Base-by-base conservation (phyloP, 2,329 filamentous ascomycete species). In the Stylonectria norvegica region DNA sequence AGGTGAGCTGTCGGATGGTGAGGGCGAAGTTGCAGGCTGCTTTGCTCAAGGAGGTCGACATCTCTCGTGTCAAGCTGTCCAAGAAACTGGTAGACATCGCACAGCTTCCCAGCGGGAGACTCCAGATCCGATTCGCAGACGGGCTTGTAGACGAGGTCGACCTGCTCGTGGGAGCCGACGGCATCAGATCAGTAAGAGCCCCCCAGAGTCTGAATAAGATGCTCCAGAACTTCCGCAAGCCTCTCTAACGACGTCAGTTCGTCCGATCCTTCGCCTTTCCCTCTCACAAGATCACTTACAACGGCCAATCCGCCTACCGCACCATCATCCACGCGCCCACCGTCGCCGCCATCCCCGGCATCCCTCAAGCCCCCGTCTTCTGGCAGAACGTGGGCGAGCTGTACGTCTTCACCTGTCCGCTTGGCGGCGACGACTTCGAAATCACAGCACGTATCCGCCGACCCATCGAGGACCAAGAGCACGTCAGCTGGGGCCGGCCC, bases 91-190 rank as follows among this genome's bases (percentile, higher is more conserved):
- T 55, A 0, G 48, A 45, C 1, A 48, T 77, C 2, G 53, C 67
- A 4, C 59, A 75, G 34, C 43, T 67, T 2, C 50, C 56, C 0
- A 48, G 42, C 11, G 55, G 52, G 1, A 57, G 27, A 30, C 27
- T 73, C 2, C 47, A 58, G 3, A 56, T 78, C 8, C 33, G 41
- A 0, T 78, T 80, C 41, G 61, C 68, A 10, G 73, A 78, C 46
- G 66, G 67, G 4, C 52, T 50, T 4, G 36, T 32, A 1, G 65
- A 64, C 3, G 54, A 63, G 12, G 65, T 65, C 3, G 72, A 75
- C 45, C 52, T 78, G 0, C 62, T 77, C 1, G 64, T 78, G 2
- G 75, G 73, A 0, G 74, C 71, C 4, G 72, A 78, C 49, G 72
- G 75, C 3, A 76, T 76, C 36, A 66, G 71, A 41, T 75, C 72